Conservation (phyloP, 2,329 filamentous ascomycete genomes). For the Xylariales sp. region DNA sequence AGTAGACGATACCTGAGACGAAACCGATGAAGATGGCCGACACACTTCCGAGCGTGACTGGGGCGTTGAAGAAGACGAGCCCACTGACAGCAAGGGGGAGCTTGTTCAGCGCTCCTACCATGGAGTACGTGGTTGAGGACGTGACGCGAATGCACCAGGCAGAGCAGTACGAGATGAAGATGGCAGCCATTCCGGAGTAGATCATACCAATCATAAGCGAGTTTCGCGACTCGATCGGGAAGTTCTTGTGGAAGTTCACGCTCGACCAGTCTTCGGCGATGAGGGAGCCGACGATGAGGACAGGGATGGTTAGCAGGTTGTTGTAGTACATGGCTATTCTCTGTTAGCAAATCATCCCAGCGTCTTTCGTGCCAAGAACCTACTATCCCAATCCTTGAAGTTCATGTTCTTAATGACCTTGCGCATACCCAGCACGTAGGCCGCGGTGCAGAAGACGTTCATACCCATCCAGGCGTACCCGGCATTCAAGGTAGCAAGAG, state of each 20-base stretch:
- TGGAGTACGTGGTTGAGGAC: conserved; percentile 95
- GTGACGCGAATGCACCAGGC: conserved; percentile 98
- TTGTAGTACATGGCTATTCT: conserved; percentile 96
- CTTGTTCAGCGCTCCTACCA: conserved; percentile 98
- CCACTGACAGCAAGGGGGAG: conserved; percentile 90
- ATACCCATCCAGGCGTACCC: conserved; percentile 98
- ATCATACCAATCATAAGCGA: conserved; percentile 82
- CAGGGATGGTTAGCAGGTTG: conserved; percentile 93
- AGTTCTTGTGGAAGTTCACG: conserved; percentile 79
- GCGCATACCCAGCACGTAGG: conserved; percentile 88
- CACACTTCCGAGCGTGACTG: conserved; percentile 86
- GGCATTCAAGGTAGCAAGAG: conserved; percentile 84
- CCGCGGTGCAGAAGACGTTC: conserved; percentile 91
- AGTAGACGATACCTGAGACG: conserved; percentile 85
- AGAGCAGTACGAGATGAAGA: conserved; percentile 99
- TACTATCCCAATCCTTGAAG: conserved; percentile 99
- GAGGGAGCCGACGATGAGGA: conserved; percentile 77
- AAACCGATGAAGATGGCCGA: conserved; percentile 90
- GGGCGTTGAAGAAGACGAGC: conserved; percentile 90
- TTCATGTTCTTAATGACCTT: conserved; percentile 99
- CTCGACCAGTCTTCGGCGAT: conserved; percentile 89
- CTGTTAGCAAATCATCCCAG: conserved; percentile 30
- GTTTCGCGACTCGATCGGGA: conserved; percentile 76
- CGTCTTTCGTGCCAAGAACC: too few relatives aligned
- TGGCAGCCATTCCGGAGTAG: conserved; percentile 85